A percentile compares a stretch with the other conserved stretches of the same genome.
Conservation (phyloP, 352 stramenopile species). For the Phytophthora sp. region DNA sequence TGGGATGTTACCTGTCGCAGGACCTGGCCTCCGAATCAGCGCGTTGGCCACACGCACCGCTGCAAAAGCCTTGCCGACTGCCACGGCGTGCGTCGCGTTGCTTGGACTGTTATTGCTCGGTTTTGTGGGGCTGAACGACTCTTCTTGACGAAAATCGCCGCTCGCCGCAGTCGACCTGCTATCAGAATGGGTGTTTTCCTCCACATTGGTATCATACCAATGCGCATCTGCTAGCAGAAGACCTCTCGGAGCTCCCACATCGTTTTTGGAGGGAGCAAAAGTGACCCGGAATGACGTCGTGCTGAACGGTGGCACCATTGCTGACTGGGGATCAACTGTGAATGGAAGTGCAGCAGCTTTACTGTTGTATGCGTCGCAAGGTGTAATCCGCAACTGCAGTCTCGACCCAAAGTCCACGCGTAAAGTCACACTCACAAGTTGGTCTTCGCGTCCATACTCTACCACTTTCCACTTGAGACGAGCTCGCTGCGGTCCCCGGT, state of each 20-base stretch:
- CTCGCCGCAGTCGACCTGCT: slow-evolving; percentile 6
- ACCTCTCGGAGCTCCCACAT: slow-evolving; percentile 31
- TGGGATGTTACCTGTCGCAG: slow-evolving; percentile 1
- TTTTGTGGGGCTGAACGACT: neutral
- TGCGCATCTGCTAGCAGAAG: slow-evolving; percentile 71
- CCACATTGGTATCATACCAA: slow-evolving; percentile 49
- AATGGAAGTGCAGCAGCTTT: slow-evolving; percentile 43
- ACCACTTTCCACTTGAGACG: slow-evolving; percentile 67
- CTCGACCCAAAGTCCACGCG: slow-evolving; percentile 55
- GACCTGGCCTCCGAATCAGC: slow-evolving; percentile 35
- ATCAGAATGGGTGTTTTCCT: slow-evolving; percentile 5
- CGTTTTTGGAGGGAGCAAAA: slow-evolving; percentile 38
- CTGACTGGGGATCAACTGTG: slow-evolving; percentile 42
- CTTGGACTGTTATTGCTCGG: slow-evolving; percentile 19
- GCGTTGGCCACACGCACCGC: slow-evolving; percentile 74
- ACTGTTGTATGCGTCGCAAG: slow-evolving; percentile 36
- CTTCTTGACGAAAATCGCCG: slow-evolving; percentile 24
- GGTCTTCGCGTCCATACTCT: slow-evolving; percentile 52
- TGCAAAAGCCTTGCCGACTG: slow-evolving; percentile 71
- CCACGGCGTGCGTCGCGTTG: slow-evolving; percentile 11
- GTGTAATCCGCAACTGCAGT: slow-evolving; percentile 53
- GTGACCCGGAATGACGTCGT: slow-evolving; percentile 57
- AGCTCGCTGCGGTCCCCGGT: slow-evolving; percentile 65
- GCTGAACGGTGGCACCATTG: slow-evolving; percentile 34
- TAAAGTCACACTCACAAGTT: slow-evolving; percentile 62